phyloP scores from a whole-genome alignment of 129 eudicot genomes.

The Ambrosia trifida region DNA sequence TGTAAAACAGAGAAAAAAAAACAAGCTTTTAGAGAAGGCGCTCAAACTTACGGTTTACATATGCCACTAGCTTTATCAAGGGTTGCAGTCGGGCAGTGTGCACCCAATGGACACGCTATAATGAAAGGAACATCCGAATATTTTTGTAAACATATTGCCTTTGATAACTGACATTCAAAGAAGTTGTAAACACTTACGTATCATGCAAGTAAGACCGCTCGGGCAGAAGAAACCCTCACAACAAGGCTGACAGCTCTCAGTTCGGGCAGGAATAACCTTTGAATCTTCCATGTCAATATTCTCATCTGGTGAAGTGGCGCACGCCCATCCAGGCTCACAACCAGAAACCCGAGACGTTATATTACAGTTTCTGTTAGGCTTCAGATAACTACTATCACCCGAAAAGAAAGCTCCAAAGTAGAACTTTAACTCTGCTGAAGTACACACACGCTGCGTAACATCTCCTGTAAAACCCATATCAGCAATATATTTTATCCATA shows the following conservation, averaged over 20 bases:
- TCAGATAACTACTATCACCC: conserved; percentile 28
- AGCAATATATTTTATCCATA: background rate
- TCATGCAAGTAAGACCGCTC: conserved; percentile 88
- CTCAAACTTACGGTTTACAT: conserved; percentile 83
- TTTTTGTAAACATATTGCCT: background rate
- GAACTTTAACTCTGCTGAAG: conserved; percentile 70
- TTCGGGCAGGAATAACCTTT: conserved; percentile 64
- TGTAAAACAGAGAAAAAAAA: background rate
- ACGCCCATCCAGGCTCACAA: conserved; percentile 99
- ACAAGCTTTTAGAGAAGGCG: conserved; percentile 1
- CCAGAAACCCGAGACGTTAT: conserved; percentile 71
- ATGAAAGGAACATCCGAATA: conserved; percentile 14
- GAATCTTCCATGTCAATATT: conserved; percentile 50
- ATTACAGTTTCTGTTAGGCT: conserved; percentile 82
- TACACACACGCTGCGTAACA: conserved; percentile 56
- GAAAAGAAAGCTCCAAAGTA: conserved; percentile 57
- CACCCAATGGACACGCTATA: conserved; percentile 94
- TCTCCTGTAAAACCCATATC: conserved; percentile 47
- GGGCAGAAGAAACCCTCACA: conserved; percentile 99
- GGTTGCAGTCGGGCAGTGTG: conserved; percentile 83
- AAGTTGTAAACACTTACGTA: conserved; percentile 55
- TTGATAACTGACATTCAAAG: conserved; percentile 1
- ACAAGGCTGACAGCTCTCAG: conserved; percentile 61
- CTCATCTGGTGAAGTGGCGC: conserved; percentile 42
- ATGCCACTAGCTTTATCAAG: conserved; percentile 56